Conservation (phyloP, 1,139 yeast genomes). For the Torulaspora pretoriensis region DNA sequence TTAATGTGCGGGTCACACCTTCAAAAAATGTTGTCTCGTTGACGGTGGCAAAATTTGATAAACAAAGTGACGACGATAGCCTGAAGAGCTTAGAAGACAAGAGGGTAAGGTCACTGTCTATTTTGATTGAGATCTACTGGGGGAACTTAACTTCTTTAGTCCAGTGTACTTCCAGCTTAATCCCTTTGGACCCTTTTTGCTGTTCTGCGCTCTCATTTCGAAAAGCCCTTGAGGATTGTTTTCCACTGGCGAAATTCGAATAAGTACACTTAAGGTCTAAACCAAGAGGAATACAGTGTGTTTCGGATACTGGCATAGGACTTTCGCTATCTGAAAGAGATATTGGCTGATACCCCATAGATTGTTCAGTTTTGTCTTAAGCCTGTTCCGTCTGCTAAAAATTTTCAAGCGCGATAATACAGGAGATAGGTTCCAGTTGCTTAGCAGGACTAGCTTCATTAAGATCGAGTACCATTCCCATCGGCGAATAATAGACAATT, state of each 20-base stretch:
- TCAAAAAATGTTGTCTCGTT: background rate
- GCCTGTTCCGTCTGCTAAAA: background rate
- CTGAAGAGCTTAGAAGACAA: background rate
- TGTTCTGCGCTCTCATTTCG: conserved; percentile 1
- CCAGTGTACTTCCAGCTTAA: conserved; percentile 8
- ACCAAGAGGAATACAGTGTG: background rate
- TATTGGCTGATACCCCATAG: background rate
- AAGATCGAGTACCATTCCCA: background rate
- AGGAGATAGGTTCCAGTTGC: background rate
- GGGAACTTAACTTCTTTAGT: conserved; percentile 11
- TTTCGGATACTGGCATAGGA: background rate
- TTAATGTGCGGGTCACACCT: conserved; percentile 6
- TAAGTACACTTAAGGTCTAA: background rate
- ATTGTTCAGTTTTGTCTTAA: background rate
- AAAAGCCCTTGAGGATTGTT: conserved; percentile 3
- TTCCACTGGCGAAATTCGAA: conserved; percentile 3
- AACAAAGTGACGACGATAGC: conserved; percentile 2
- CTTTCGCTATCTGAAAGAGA: conserved; percentile 4
- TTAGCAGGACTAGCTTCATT: background rate
- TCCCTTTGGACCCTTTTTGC: conserved; percentile 3
- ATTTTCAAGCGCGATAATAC: background rate
- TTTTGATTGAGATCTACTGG: conserved; percentile 16
- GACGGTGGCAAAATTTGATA: conserved; percentile 13
- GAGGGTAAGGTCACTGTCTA: conserved; percentile 11
- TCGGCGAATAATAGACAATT: too few relatives aligned